Evolutionary conservation across 2,329 filamentous ascomycete species (phyloP), one percentile per base, ranked within the genome.

Genomic region (Lasiodiplodia sp.): DNA sequence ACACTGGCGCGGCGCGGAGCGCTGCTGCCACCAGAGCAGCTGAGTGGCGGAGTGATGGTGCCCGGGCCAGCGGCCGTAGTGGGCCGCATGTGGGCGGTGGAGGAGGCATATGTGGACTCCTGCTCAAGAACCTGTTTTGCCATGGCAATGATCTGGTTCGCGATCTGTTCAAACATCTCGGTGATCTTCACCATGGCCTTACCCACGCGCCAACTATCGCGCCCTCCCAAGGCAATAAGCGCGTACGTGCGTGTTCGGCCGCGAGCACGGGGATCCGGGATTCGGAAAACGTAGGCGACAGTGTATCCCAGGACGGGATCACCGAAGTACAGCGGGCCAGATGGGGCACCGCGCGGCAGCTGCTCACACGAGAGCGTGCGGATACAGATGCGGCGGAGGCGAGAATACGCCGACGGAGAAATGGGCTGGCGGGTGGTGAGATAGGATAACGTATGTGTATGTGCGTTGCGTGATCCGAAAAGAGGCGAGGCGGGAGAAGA

Each of bases 271-370:
- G 86, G 85, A 72, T 88, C 87, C 16, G 85, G 84, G 21, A 88
- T 81, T 55, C 86, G 85, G 75, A 88, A 88, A 51, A 87, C 83
- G 73, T 87, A 88, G 52, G 87, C 86, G 65, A 88, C 86, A 21
- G 86, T 88, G 77, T 88, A 87, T 65, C 87, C 87, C 6, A 84
- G 82, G 23, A 81, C 81, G 0, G 84, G 80, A 70, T 88, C 86
- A 34, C 86, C 86, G 71, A 88, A 88, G 72, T 84, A 87, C 57
- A 88, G 77, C n/a, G 86, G 85, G 0, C 87, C 87, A 7, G 86
- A 87, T 0, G 86, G 84, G 51, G 86, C 83, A 60, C 86, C 85
- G 44, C 83, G 82, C 3, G 87, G 87, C 3, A 88, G 79, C 11
- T 84, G 81, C 73, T 88, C 87, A 69, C 84, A 87, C 69, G 85